Percentiles rank a stretch among this genome's conserved stretches.
Evolutionary conservation across 176 grass and related monocot genomes (phyloP).

Genomic region (Ananas comosus): DNA sequence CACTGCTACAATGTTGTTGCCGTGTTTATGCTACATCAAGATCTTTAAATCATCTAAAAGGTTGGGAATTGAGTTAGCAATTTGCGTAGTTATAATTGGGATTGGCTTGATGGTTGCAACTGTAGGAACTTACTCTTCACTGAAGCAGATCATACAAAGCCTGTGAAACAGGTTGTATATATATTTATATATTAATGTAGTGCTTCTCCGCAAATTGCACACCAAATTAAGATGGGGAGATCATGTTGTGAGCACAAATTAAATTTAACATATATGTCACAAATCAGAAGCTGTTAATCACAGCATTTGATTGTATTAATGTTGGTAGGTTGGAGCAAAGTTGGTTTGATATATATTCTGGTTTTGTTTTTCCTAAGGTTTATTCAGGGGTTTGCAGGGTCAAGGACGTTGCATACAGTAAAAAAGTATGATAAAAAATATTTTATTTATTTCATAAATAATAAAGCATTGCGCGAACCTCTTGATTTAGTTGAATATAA

Average conservation of each 20-base stretch:
- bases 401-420: too few relatives aligned
- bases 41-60: constrained; percentile 43
- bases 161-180: constrained; percentile 17
- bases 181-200: neutral
- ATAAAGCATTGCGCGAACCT: too few relatives aligned
- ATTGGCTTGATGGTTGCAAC: constrained; percentile 36
- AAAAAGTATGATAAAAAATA: too few relatives aligned
- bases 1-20: constrained; percentile 57
- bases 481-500: too few relatives aligned
- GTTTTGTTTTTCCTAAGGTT: too few relatives aligned
- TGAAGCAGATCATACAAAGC: constrained; percentile 52
- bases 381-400: too few relatives aligned
- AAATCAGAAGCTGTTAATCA: neutral
- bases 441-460: too few relatives aligned
- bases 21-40: constrained; percentile 70
- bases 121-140: constrained; percentile 61
- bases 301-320: neutral
- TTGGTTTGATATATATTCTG: neutral
- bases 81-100: constrained; percentile 36
- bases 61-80: constrained; percentile 35
- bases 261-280: neutral
- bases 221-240: neutral
- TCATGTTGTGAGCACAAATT: neutral
- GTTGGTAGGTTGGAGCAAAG: neutral
- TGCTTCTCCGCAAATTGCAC: neutral